A percentile compares a stretch with the other conserved stretches of the same genome.
Conservation (phyloP, 1,284 basidiomycete species). For the Vanrija sp. region DNA sequence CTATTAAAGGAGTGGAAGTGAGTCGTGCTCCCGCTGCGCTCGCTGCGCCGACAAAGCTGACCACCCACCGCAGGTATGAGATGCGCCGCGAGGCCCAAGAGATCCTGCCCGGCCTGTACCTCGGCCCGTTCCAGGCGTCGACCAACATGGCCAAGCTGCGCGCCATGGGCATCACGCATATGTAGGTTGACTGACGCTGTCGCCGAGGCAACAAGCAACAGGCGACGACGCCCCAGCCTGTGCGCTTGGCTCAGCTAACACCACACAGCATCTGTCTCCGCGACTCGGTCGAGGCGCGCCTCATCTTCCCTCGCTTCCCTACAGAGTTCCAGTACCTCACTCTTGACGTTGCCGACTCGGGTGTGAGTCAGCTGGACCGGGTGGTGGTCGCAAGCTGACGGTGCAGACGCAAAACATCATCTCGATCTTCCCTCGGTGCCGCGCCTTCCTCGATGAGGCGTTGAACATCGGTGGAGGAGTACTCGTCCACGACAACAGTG, state of each 20-base stretch:
- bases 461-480: conserved; percentile 66
- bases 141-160: conserved; percentile 68
- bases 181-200: too few relatives aligned
- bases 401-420: conserved; percentile 75
- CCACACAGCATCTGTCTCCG: conserved; percentile 71
- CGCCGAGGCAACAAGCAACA: neutral
- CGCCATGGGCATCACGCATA: conserved; percentile 71
- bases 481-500: conserved; percentile 86
- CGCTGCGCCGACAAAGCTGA: neutral
- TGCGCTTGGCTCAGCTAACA: neutral
- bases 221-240: neutral
- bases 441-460: conserved; percentile 72
- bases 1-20: conserved; percentile 20
- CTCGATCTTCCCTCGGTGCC: conserved; percentile 61
- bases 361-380: conserved; percentile 48
- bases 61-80: conserved; percentile 65
- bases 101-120: conserved; percentile 74
- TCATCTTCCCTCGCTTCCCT: conserved; percentile 79
- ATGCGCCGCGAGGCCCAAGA: conserved; percentile 92
- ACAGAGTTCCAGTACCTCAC: conserved; percentile 74
- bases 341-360: conserved; percentile 82
- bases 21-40: neutral
- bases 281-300: conserved; percentile 79
- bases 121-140: conserved; percentile 84
- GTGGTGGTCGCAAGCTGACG: too few relatives aligned